Conservation (phyloP, 1,139 yeast species). For the Blastobotrys apis region DNA sequence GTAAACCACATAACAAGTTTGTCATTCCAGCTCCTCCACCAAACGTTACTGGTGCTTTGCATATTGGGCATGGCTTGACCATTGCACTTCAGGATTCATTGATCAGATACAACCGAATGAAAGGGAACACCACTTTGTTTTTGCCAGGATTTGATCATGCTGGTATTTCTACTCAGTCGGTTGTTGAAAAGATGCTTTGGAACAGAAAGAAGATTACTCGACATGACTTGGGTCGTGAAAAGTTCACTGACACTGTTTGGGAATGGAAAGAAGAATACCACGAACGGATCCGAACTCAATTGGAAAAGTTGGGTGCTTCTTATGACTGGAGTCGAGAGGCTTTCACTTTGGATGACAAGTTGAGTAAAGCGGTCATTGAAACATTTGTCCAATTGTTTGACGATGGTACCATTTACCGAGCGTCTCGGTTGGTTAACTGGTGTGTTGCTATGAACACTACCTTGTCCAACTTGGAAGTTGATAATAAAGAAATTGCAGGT, state of each 20-base stretch:
- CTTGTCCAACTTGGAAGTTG: constrained; percentile 92
- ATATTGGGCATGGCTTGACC: constrained; percentile 97
- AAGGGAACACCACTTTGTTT: constrained; percentile 88
- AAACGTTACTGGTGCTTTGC: constrained; percentile 97
- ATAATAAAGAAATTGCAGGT: constrained; percentile 82
- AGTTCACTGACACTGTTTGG: constrained; percentile 85
- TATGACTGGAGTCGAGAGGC: constrained; percentile 96
- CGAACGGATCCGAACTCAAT: constrained; percentile 74
- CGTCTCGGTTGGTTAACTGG: constrained; percentile 93
- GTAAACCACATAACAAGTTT: constrained; percentile 79
- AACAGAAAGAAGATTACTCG: constrained; percentile 82
- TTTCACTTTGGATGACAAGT: constrained; percentile 79
- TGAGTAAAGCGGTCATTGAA: constrained; percentile 79
- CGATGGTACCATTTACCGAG: constrained; percentile 94
- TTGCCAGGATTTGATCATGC: constrained; percentile 99
- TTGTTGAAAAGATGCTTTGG: constrained; percentile 95
- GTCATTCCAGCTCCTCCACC: constrained; percentile 98
- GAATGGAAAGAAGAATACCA: constrained; percentile 98
- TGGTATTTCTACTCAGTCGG: constrained; percentile 98
- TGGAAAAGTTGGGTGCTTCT: constrained; percentile 87
- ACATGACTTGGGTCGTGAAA: constrained; percentile 93
- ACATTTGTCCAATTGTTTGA: constrained; percentile 78
- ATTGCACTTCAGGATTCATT: constrained; percentile 91
- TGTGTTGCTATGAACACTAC: constrained; percentile 93
- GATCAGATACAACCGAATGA: constrained; percentile 93